Conservation (phyloP, 306 rosid genomes). For the Cyclanthera cordifolia region DNA sequence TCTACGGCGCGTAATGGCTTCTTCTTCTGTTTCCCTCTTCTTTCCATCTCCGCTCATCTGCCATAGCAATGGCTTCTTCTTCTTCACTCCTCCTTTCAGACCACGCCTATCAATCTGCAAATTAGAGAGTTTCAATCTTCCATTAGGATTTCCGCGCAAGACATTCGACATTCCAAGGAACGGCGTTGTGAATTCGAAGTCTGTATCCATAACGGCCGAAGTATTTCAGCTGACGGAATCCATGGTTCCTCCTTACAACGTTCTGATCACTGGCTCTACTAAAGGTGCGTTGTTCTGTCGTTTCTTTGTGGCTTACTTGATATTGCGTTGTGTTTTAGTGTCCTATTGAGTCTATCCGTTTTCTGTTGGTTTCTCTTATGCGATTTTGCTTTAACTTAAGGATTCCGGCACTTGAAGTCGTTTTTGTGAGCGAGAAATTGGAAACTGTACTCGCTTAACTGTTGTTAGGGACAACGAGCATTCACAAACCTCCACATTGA, state of each 20-base stretch:
- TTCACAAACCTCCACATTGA: no score
- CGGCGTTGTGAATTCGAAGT: constrained; percentile 5
- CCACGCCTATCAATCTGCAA: background rate
- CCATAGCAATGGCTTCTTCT: constrained; percentile 3
- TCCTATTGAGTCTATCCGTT: background rate
- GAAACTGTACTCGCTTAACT: no score
- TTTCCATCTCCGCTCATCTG: constrained; percentile 4
- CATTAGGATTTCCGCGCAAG: constrained; percentile 24
- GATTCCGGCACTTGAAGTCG: background rate
- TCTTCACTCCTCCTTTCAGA: constrained; percentile 5
- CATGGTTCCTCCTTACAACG: constrained; percentile 73
- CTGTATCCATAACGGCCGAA: constrained; percentile 11
- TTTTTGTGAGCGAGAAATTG: no score
- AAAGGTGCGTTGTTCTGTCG: constrained; percentile 37
- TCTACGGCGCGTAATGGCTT: constrained; percentile 17
- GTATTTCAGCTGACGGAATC: constrained; percentile 25
- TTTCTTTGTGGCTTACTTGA: background rate
- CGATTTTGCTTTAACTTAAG: background rate
- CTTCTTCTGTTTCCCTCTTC: constrained; percentile 9
- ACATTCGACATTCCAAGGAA: background rate
- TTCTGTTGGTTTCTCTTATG: background rate
- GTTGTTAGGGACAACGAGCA: no score
- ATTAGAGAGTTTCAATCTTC: constrained; percentile 13
- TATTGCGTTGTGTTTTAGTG: background rate
- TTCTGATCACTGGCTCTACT: constrained; percentile 78